Conservation (phyloP, 2,329 filamentous ascomycete genomes). For the Fusarium paranaense region DNA sequence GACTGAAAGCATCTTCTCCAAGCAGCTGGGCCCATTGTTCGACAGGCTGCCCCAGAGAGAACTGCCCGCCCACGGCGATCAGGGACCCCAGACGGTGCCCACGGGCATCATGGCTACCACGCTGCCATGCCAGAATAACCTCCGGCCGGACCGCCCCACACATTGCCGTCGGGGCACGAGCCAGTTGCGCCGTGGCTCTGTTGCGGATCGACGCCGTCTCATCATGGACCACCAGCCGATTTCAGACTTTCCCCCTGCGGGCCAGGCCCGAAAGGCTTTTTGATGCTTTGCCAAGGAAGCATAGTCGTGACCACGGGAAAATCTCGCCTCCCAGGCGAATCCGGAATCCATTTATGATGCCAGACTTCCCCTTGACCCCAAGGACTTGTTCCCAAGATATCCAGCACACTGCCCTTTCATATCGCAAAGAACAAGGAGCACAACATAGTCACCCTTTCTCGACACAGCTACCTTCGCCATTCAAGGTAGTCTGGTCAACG, state of each 20-base stretch:
- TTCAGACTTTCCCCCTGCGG: constrained; percentile 33
- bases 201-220: constrained; percentile 5
- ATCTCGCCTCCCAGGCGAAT: neutral
- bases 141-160: constrained; percentile 26
- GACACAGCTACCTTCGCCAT: neutral
- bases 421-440: neutral
- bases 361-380: neutral
- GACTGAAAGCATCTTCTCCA: constrained; percentile 17
- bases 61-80: constrained; percentile 16
- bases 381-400: neutral
- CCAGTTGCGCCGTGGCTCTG: constrained; percentile 17
- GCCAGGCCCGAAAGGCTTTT: constrained; percentile 4
- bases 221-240: constrained; percentile 7
- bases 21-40: constrained; percentile 9
- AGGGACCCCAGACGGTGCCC: constrained; percentile 11
- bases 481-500: constrained; percentile 2
- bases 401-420: neutral
- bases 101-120: constrained; percentile 1
- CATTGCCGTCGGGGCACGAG: neutral
- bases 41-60: neutral
- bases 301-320: constrained; percentile 5
- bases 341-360: constrained; percentile 28
- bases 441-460: neutral
- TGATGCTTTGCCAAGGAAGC: constrained; percentile 12
- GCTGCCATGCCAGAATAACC: constrained; percentile 12